Base-by-base conservation (phyloP, 441 rosid genomes). In the Erodium moschatum region DNA sequence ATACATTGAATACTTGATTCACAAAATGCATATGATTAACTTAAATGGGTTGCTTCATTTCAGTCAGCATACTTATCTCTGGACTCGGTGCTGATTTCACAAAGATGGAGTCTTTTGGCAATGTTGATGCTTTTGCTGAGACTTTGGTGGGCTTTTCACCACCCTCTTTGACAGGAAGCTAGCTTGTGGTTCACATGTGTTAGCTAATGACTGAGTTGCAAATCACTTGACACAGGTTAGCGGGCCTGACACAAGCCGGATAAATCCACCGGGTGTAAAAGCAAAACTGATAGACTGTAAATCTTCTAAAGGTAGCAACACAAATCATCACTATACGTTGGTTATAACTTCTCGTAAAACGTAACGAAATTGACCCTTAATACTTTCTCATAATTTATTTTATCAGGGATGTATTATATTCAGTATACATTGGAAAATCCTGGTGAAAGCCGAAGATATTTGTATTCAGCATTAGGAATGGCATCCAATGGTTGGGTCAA, bases 171-270 rank as follows among this genome's bases (percentile, higher is more conserved):
- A 9, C 15, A n/a, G 8, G 48, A 64, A 40, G 40, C 68, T 19
- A 29, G 19, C 20, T 35, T 38, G 18, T 35, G 40, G 40, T 6
- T 35, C 40, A 35, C 40, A 35, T 35, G 40, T 35, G 40, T 35
- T 52, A n/a, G 20, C 24, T 24, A 16, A 16, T 27, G 10, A 72
- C 10, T 56, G 0, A 0, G n/a, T 61, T 21, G 12, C 8, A 42
- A 66, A 20, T 13, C 33, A 18, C 31, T 29, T 24, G 27, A 67
- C 40, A 0, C 73, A 88, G 97, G 94, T 90, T 21, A 78, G 97
- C 78, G 96, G 97, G 70, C 75, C 89, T 82, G 98, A 94, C 67
- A 85, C 96, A 80, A 91, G 98, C 85, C 91, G 96, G 96, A 87
- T 83, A 74, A 85, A 81, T 74, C 92, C 96, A 0, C 86, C 96